Conservation (phyloP, 2,329 filamentous ascomycete genomes). For the Trichophyton simii region DNA sequence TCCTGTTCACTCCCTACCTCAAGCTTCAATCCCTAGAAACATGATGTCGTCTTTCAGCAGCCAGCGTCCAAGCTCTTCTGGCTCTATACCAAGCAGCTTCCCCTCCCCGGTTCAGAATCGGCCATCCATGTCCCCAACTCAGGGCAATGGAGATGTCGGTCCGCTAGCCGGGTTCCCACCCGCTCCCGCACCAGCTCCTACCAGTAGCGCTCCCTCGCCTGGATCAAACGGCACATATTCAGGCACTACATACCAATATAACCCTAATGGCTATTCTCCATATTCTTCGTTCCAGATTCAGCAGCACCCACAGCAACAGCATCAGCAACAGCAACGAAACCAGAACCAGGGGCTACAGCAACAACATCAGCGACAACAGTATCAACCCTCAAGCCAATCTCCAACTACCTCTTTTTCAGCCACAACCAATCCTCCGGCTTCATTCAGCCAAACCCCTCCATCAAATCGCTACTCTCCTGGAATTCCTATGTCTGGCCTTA, state of each 20-base stretch:
- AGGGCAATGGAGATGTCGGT: constrained; percentile 38
- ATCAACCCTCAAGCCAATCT: constrained; percentile 13
- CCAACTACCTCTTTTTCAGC: constrained; percentile 6
- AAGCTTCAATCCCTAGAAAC: constrained; percentile 1
- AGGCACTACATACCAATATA: constrained; percentile 19
- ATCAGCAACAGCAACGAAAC: background rate
- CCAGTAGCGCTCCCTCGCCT: background rate
- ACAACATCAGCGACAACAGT: background rate
- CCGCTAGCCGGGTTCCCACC: constrained; percentile 34
- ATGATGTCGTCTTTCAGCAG: constrained; percentile 19
- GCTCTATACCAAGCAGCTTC: constrained; percentile 24
- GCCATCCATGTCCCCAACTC: constrained; percentile 37
- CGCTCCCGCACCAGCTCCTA: constrained; percentile 8
- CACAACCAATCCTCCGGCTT: constrained; percentile 8
- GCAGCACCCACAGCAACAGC: background rate
- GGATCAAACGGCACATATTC: constrained; percentile 20
- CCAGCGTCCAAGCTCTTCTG: constrained; percentile 31
- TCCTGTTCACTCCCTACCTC: background rate
- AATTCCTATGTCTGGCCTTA: constrained; percentile 32
- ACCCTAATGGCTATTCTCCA: constrained; percentile 4
- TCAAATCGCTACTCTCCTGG: constrained; percentile 27
- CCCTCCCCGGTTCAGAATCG: constrained; percentile 34
- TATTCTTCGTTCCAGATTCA: constrained; percentile 8
- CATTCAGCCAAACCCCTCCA: constrained; percentile 18
- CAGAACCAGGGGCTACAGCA: background rate